A percentile compares a stretch with the other conserved stretches of the same genome.
These are phyloP conservation scores for Lepiota venenata DNA, from an alignment of 768 basidiomycete genomes.

Conservation along the genomic window DNA sequence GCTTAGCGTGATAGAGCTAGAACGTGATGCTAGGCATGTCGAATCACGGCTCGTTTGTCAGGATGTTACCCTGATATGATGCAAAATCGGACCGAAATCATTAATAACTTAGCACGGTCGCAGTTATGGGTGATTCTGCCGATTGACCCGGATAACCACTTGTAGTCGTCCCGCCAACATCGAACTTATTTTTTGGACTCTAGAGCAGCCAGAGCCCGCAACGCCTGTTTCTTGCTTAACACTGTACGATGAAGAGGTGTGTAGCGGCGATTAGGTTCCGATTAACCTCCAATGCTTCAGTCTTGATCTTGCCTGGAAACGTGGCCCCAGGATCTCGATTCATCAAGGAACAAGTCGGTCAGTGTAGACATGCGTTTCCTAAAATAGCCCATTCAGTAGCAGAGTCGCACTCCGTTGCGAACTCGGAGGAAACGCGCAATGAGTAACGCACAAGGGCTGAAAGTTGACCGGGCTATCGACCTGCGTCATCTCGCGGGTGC, in stretches of 20 bases:
- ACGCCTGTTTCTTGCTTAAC: too few relatives aligned
- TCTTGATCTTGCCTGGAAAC: background rate
- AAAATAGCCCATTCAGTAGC: background rate
- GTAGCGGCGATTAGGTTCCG: constrained; percentile 5
- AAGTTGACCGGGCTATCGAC: background rate
- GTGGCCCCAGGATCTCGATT: constrained; percentile 10
- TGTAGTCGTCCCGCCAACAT: background rate
- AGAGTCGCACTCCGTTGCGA: background rate
- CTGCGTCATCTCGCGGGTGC: constrained; percentile 2
- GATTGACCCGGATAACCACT: constrained; percentile 2
- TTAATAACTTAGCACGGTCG: too few relatives aligned
- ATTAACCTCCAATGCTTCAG: background rate
- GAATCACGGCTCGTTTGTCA: too few relatives aligned
- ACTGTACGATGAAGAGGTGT: background rate
- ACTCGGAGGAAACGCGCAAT: constrained; percentile 3
- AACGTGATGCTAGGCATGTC: too few relatives aligned
- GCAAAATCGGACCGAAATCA: too few relatives aligned
- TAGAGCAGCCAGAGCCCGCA: background rate
- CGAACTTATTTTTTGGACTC: background rate
- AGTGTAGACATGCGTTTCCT: background rate
- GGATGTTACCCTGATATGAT: too few relatives aligned
- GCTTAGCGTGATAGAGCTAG: too few relatives aligned
- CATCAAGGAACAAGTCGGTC: constrained; percentile 1
- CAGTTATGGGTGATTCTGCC: background rate
- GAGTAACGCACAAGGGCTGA: background rate